Evolutionary conservation across 495 filamentous ascomycete genomes (phyloP).

Genomic region (Aspergillus asperescens): DNA sequence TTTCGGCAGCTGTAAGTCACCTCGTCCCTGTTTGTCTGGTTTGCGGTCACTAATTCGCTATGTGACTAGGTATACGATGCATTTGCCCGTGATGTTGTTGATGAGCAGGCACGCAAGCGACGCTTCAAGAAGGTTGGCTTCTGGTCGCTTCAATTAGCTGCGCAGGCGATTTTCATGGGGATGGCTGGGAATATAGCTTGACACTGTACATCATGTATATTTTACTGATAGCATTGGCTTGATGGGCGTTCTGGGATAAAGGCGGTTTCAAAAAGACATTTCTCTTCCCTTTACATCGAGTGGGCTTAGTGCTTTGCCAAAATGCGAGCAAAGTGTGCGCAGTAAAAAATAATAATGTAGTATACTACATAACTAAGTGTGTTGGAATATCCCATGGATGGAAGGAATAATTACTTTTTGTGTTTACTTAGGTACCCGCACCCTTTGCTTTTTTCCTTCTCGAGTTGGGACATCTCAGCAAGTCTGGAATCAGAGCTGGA

Average conservation of each 20-base stretch:
- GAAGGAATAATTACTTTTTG: too few species aligned
- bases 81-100: conserved; percentile 81
- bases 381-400: too few species aligned
- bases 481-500: neutral
- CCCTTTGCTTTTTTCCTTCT: neutral
- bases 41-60: conserved; percentile 10
- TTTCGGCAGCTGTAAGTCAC: conserved; percentile 69
- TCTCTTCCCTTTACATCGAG: neutral
- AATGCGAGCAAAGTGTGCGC: neutral
- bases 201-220: conserved; percentile 26
- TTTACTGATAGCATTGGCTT: conserved; percentile 6
- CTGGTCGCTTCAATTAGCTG: conserved; percentile 86
- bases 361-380: too few species aligned
- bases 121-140: conserved; percentile 94
- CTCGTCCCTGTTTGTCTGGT: neutral
- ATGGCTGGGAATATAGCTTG: conserved; percentile 81
- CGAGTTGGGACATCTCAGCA: neutral
- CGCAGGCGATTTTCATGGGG: conserved; percentile 92
- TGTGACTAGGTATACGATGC: conserved; percentile 69
- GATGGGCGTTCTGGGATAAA: conserved; percentile 10
- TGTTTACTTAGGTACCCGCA: neutral
- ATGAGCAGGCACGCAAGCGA: conserved; percentile 75
- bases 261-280: conserved; percentile 12
- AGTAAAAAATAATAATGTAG: too few species aligned
- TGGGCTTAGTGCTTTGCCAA: neutral